Evolutionary conservation across 768 basidiomycete species (phyloP).

Genomic region (Lactarius evosmus): DNA sequence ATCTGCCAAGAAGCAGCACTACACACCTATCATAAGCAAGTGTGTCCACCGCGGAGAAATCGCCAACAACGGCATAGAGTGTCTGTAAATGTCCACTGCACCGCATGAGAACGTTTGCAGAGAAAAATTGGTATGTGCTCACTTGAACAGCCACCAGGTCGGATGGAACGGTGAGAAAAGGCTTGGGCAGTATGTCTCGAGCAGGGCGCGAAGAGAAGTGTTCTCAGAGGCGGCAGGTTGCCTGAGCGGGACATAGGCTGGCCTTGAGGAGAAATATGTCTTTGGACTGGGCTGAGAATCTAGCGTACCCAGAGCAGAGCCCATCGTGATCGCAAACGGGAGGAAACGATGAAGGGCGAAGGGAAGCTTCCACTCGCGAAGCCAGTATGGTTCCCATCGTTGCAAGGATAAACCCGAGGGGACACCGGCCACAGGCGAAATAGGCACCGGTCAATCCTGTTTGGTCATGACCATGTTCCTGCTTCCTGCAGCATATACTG

Average conservation of each 20-base stretch:
- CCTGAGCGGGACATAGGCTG: constrained; percentile 27
- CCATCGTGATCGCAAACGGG: neutral
- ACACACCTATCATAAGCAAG: constrained; percentile 54
- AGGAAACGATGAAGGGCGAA: neutral
- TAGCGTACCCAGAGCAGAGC: neutral
- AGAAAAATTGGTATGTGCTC: constrained; percentile 8
- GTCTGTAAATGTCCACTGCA: constrained; percentile 64
- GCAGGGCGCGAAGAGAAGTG: constrained; percentile 29
- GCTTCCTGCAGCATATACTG: neutral
- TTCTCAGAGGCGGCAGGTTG: constrained; percentile 17
- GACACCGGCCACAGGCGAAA: neutral
- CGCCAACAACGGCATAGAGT: constrained; percentile 54
- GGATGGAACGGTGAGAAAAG: constrained; percentile 32
- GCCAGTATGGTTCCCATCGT: neutral
- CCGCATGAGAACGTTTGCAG: neutral
- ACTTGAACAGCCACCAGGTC: constrained; percentile 36
- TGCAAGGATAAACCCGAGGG: neutral
- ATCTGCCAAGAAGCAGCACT: constrained; percentile 11
- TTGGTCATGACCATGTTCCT: neutral
- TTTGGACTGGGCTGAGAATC: constrained; percentile 2
- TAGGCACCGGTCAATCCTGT: neutral
- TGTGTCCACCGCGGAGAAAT: constrained; percentile 55
- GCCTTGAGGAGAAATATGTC: constrained; percentile 28
- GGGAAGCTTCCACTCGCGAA: neutral
- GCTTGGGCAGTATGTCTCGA: constrained; percentile 33